A percentile compares a stretch with the other conserved stretches of the same genome.
phyloP scores from a whole-genome alignment of 2,329 filamentous ascomycete genomes.

The Orbilia blumenaviensis region DNA sequence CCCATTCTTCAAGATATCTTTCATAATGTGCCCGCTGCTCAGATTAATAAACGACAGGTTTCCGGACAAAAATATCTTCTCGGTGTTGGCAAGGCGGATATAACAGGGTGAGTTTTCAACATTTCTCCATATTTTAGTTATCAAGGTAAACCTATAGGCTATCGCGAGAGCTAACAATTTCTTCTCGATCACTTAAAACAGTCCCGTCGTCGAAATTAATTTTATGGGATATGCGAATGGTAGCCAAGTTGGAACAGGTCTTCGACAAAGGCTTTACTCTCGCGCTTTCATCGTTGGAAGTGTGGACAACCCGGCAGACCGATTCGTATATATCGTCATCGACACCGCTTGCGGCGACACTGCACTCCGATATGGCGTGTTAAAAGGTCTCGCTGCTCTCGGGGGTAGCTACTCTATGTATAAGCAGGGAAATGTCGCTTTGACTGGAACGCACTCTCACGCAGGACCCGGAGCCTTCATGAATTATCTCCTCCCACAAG shows the following conservation, averaged over 20 bases:
- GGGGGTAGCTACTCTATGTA: slow-evolving; percentile 75
- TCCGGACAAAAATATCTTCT: slow-evolving; percentile 68
- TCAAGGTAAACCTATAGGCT: no score
- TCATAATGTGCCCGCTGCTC: slow-evolving; percentile 44
- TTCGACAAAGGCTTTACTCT: slow-evolving; percentile 87
- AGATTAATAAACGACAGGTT: slow-evolving; percentile 55
- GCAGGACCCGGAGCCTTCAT: slow-evolving; percentile 91
- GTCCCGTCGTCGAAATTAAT: slow-evolving; percentile 82
- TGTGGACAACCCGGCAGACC: slow-evolving; percentile 71
- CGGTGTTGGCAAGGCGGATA: slow-evolving; percentile 76
- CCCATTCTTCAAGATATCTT: slow-evolving; percentile 52
- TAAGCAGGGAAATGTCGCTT: slow-evolving; percentile 79
- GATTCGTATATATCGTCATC: slow-evolving; percentile 86
- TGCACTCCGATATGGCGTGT: slow-evolving; percentile 84
- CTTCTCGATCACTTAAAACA: slow-evolving; percentile 63
- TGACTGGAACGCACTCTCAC: slow-evolving; percentile 93
- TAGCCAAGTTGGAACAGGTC: slow-evolving; percentile 80
- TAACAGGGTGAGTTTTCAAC: slow-evolving; percentile 67
- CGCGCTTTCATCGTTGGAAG: slow-evolving; percentile 87
- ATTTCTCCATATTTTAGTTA: not conserved
- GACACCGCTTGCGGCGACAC: slow-evolving; percentile 90
- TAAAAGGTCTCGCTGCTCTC: slow-evolving; percentile 75
- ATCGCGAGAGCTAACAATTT: slow-evolving; percentile 26
- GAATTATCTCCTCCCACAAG: slow-evolving; percentile 91
- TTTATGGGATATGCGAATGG: slow-evolving; percentile 91